Evolutionary conservation across 2,329 filamentous ascomycete species (phyloP).

Genomic region (Xylaria arbuscula): DNA sequence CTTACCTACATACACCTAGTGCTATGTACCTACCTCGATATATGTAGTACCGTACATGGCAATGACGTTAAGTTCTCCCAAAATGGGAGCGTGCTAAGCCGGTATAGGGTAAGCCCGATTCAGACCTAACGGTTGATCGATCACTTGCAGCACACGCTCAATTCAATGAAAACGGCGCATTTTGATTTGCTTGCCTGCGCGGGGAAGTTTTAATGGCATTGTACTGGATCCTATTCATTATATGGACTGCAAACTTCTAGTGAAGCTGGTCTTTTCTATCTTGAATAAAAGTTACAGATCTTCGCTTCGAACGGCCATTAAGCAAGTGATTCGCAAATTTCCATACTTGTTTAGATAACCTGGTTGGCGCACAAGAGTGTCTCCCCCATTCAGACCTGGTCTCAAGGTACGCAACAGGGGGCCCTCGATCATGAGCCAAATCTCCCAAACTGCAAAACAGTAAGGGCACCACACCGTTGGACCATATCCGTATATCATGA

Average conservation of each 20-base stretch:
- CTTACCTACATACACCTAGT: no score
- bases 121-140: conserved; percentile 7
- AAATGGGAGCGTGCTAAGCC: conserved; percentile 18
- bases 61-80: conserved; percentile 35
- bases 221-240: not conserved
- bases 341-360: not conserved
- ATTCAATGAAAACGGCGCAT: not conserved
- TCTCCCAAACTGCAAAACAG: no score
- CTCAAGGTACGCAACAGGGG: not conserved
- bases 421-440: not conserved
- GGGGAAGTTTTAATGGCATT: conserved; percentile 12
- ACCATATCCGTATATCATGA: not conserved
- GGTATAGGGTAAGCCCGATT: conserved; percentile 4
- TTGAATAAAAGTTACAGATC: not conserved
- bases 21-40: not conserved
- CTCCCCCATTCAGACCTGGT: not conserved
- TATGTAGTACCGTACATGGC: conserved; percentile 14
- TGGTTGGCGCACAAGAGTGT: no score
- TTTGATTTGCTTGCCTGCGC: not conserved
- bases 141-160: conserved; percentile 12
- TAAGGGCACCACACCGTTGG: not conserved
- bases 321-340: not conserved
- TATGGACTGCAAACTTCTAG: not conserved
- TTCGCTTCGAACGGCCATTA: not conserved
- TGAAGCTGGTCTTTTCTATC: not conserved